Evolutionary conservation across 1,139 yeast species (phyloP), one percentile per base, ranked within the genome.

Genomic region (Taphrina pruni): DNA sequence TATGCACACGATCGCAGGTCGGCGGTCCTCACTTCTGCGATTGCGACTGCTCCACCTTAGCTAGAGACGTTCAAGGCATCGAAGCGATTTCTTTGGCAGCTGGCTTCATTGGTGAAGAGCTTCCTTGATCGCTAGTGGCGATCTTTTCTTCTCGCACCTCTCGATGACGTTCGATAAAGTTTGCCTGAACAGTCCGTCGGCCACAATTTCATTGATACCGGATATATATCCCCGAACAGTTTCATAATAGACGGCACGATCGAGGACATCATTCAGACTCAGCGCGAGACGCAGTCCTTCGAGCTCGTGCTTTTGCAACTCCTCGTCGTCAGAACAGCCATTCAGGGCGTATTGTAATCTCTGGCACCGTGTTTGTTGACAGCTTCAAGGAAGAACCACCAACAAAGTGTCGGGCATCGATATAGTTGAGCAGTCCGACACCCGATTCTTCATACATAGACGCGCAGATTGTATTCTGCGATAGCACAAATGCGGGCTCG

Each of bases 101-200:
- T 17, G 51, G 51, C 51, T 46, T 46, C 26, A 46, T 9, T 6
- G 51, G 51, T n/a, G 51, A 46, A 9, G 51, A 46, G 51, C 51
- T 46, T 11, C 51, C 51, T 1, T 46, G 51, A 11, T 1, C 51
- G 26, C 26, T 46, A 46, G 11, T 46, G 20, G 51, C 11, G 5
- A 39, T 11, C 20, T 46, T 46, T 2, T 46, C 51, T 11, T 46
- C 51, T 46, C 51, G 20, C 11, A 17, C 20, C n/a, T n/a, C 9
- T 46, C 17, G 26, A 46, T 11, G 51, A 46, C 51, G 2, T 46
- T 17, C 1, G 11, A 2, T 17, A 46, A 17, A 46, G 1, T 46
- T 46, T 17, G 51, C n/a, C 51, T 11, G n/a, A 46, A 46, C 1
- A 46, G 51, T 8, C 51, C 51, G 9, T 20, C n/a, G 20, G 51